Base-by-base conservation (phyloP, 73 alveolate species). In the Blepharisma japonicum region DNA sequence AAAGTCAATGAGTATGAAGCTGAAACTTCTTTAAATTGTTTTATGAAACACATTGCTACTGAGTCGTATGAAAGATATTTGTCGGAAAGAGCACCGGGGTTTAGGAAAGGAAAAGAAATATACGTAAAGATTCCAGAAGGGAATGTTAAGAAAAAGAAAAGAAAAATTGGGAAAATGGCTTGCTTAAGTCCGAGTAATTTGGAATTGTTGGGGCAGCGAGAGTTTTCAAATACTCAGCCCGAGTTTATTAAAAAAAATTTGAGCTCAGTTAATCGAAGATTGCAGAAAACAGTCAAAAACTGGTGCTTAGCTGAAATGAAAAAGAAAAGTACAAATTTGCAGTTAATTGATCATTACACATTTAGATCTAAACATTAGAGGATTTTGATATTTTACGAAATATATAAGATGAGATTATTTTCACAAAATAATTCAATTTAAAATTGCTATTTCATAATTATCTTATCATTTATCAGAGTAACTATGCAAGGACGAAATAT, bases 21-120 rank as follows among this genome's bases (percentile, higher is more conserved):
- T 61, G 74, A 61, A 25, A 61, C 74, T 61, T 61, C 74, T 1
- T 61, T 61, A 5, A 25, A 61, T 39, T 61, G 74, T 25, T 61
- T 61, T 5, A 61, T 61, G 74, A 61, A 61, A 25, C 74, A 61
- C 23, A 61, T 61, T 5, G 74, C 74, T 11, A 61, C 74, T 20
- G 23, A 25, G 74, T 61, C 74, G 0, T 61, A 14, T 61, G 74
- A 61, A 61, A 0, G 23, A 25, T 61, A 61, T 61, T n/a, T 61
- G 2, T 14, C 46, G 47, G 74, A 61, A 61, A 61, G 47, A 4
- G 23, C 46, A 2, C 74, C 74, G 2, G 74, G 74, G 1, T 61
- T 61, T 25, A 61, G 74, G 74, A 61, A 61, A 61, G 74, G 74
- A 61, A 61, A 61, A 61, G 74, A 8, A 39, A n/a, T 8, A 14